A percentile compares a stretch with the other conserved stretches of the same genome.
Conservation (phyloP, 495 filamentous ascomycete genomes). For the Cladorrhinum samala region DNA sequence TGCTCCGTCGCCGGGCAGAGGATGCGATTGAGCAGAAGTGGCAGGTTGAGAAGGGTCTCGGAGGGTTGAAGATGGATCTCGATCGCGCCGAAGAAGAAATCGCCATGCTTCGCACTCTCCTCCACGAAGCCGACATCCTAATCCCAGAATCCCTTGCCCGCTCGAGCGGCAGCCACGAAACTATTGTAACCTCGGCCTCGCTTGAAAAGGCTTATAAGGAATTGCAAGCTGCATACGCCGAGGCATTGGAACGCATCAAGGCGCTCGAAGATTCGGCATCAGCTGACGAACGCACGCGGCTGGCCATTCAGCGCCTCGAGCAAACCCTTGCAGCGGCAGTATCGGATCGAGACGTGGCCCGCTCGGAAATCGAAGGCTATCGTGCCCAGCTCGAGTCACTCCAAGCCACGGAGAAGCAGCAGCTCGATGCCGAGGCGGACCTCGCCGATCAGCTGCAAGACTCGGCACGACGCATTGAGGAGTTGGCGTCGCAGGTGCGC, state of each 20-base stretch:
- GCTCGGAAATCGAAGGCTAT: constrained; percentile 53
- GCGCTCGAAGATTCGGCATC: constrained; percentile 41
- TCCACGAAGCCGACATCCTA: constrained; percentile 82
- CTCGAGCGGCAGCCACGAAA: constrained; percentile 30
- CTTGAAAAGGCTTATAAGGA: constrained; percentile 74
- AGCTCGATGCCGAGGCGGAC: constrained; percentile 55
- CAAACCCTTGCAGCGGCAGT: constrained; percentile 58
- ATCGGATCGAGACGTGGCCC: constrained; percentile 66
- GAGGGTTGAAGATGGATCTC: constrained; percentile 92
- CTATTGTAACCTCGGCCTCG: constrained; percentile 58
- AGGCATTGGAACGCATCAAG: constrained; percentile 51
- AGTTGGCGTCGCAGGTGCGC: constrained; percentile 67
- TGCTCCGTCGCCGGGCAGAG: constrained; percentile 80
- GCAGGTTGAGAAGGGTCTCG: constrained; percentile 89
- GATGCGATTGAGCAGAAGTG: constrained; percentile 96
- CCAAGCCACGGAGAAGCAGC: constrained; percentile 52
- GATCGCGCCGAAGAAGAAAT: constrained; percentile 95
- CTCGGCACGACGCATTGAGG: constrained; percentile 69
- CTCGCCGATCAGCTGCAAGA: constrained; percentile 60
- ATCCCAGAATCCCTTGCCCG: constrained; percentile 52
- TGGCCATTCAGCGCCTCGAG: constrained; percentile 58
- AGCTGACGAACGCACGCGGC: constrained; percentile 46
- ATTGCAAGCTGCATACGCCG: constrained; percentile 56
- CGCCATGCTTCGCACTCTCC: constrained; percentile 64
- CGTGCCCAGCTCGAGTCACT: constrained; percentile 57